These are phyloP conservation scores for Carex arenaria DNA, from an alignment of 202 grass and related monocot genomes.

Conservation along the genomic window DNA sequence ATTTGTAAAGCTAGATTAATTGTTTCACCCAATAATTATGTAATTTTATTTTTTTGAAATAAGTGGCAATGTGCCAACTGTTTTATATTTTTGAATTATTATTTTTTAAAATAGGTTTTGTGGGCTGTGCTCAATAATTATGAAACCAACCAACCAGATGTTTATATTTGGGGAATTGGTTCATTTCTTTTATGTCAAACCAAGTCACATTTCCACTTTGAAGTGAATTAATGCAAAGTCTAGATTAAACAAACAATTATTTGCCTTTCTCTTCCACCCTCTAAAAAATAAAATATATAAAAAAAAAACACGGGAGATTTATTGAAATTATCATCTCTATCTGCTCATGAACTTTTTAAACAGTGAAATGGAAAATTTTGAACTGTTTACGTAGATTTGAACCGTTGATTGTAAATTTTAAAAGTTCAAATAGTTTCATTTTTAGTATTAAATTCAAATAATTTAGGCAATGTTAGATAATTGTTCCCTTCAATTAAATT, in stretches of 20 bases:
- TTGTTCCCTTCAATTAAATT: neutral
- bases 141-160: slow-evolving; percentile 15
- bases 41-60: neutral
- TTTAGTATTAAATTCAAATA: neutral
- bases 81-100: neutral
- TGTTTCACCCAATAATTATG: neutral
- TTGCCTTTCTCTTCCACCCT: neutral
- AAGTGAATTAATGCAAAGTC: slow-evolving; percentile 1
- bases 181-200: slow-evolving; percentile 15
- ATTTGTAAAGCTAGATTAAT: too few species aligned
- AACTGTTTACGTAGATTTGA: neutral
- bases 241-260: neutral
- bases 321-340: too few species aligned
- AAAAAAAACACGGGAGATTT: too few species aligned
- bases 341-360: too few species aligned
- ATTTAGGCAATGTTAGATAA: slow-evolving; percentile 1
- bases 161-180: slow-evolving; percentile 25
- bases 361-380: neutral
- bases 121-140: slow-evolving; percentile 9
- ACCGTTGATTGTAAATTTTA: neutral
- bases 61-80: neutral
- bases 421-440: neutral
- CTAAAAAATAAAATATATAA: neutral
- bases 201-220: slow-evolving; percentile 11
- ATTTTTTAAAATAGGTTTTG: neutral